phyloP scores from a whole-genome alignment of 768 basidiomycete species.

The Mycena indigotica region DNA sequence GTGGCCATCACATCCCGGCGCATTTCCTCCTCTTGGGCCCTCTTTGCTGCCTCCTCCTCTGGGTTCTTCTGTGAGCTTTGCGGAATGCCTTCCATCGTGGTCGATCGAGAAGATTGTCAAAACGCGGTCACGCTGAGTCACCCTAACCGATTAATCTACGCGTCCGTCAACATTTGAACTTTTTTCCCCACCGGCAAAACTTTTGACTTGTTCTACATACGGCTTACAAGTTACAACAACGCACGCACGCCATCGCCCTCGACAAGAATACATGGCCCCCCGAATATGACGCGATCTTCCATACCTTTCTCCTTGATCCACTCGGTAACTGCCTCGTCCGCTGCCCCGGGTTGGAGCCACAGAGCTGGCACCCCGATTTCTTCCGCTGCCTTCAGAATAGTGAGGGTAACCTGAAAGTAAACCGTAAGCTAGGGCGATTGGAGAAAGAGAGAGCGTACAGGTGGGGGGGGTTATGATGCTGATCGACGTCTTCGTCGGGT shows the following conservation, averaged over 20 bases:
- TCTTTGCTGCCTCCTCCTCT: conserved; percentile 57
- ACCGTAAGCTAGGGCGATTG: neutral
- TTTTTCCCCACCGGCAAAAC: too few species aligned
- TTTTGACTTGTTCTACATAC: neutral
- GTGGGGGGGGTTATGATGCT: conserved; percentile 79
- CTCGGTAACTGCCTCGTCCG: conserved; percentile 60
- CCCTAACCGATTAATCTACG: neutral
- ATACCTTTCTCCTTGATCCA: conserved; percentile 71
- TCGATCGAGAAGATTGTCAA: neutral
- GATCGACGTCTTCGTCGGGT: conserved; percentile 68
- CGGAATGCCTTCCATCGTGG: neutral
- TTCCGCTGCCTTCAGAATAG: conserved; percentile 65
- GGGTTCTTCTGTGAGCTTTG: conserved; percentile 19
- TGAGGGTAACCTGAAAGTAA: conserved; percentile 66
- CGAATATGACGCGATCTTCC: conserved; percentile 69
- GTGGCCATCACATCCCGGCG: conserved; percentile 77
- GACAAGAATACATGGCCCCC: conserved; percentile 82
- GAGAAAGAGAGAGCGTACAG: conserved; percentile 41
- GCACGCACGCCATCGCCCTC: conserved; percentile 65
- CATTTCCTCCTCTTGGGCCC: conserved; percentile 73
- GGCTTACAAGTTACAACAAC: conserved; percentile 25
- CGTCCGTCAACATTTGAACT: too few species aligned
- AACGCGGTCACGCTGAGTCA: conserved; percentile 5
- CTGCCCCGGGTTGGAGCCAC: conserved; percentile 91
- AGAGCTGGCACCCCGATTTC: conserved; percentile 71